Base-by-base conservation (phyloP, 768 basidiomycete genomes). In the Lactarius psammicola region DNA sequence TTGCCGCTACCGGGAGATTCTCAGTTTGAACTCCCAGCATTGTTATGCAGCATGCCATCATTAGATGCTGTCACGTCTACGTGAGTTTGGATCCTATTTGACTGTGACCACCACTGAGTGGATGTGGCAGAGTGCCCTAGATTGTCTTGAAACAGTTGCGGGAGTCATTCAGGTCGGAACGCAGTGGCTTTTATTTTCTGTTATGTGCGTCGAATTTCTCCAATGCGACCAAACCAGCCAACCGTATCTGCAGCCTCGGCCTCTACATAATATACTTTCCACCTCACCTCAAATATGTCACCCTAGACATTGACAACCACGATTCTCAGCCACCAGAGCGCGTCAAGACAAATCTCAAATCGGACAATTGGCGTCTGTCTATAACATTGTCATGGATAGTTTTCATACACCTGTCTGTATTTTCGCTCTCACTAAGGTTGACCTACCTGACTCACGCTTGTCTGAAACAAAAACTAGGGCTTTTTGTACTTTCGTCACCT, bases 201-300 rank as follows among this genome's bases (percentile, higher is more conserved):
- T 92, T 60, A 87, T 97, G 95, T 95, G 70, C 62, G 90, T 82
- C 18, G n/a, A 10, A n/a, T 64, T 30, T 2, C 17, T 26, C 28
- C 61, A 59, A 28, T 42, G 10, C 40, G 31, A 57, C n/a, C 54
- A n/a, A 4, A 36, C 44, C 20, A 28, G 53, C 34, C 59, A 17
- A 59, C 30, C 20, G 3, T 7, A 55, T 26, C 8, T n/a, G 4
- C 69, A 98, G 95, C 53, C 81, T 98, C 64, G 82, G 95, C 0
- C 84, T 99, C 2, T 98, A 92, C 78, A 87, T 99, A 79, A 79
- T 90, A 46, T 98, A 95, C 80, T 98, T 93, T 74, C 97, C 97
- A 0, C 77, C 82, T 7, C 85, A 91, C 71, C 85, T 90, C 73
- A 97, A 95, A 77, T 91, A 87, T 73, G 76, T 77, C 56, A 76